Conservation (phyloP, 306 rosid genomes). For the Parietaria judaica region DNA sequence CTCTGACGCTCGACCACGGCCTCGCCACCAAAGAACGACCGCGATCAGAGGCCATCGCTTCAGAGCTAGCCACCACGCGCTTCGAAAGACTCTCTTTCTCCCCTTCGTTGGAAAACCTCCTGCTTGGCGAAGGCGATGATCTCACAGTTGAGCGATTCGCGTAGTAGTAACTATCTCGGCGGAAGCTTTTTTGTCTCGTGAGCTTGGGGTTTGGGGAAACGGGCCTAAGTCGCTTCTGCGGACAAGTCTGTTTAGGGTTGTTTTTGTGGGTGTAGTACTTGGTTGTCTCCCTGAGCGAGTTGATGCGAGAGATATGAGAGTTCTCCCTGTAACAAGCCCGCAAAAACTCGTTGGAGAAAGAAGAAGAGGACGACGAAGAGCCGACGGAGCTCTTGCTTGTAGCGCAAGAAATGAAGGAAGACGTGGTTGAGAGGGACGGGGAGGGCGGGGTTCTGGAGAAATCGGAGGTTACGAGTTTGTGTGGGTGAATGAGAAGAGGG, state of each 20-base stretch:
- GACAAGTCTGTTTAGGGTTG: neutral
- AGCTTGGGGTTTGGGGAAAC: conserved; percentile 30
- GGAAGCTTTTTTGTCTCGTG: conserved; percentile 54
- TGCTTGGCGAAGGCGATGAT: conserved; percentile 59
- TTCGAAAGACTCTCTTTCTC: conserved; percentile 16
- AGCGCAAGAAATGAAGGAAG: conserved; percentile 32
- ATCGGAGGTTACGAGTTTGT: conserved; percentile 27
- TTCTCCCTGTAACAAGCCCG: conserved; percentile 61
- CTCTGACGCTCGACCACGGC: conserved; percentile 35
- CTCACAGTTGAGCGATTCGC: conserved; percentile 20
- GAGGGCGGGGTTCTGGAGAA: conserved; percentile 45
- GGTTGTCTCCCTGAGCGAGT: conserved; percentile 33
- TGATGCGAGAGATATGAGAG: conserved; percentile 54
- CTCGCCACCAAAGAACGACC: conserved; percentile 14
- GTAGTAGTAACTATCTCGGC: conserved; percentile 32
- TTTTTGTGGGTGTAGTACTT: neutral
- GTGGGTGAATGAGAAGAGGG: conserved; percentile 12
- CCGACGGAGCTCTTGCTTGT: conserved; percentile 21
- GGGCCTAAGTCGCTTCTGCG: conserved; percentile 56
- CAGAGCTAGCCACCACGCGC: conserved; percentile 10
- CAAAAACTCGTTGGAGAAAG: conserved; percentile 62
- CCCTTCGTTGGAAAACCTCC: conserved; percentile 23
- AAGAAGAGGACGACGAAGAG: conserved; percentile 28
- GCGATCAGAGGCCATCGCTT: conserved; percentile 1
- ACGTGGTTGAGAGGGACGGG: conserved; percentile 47